A percentile compares a stretch with the other conserved stretches of the same genome.
Evolutionary conservation across 1,284 basidiomycete species (phyloP).

Genomic region (Moniliophthora roreri): DNA sequence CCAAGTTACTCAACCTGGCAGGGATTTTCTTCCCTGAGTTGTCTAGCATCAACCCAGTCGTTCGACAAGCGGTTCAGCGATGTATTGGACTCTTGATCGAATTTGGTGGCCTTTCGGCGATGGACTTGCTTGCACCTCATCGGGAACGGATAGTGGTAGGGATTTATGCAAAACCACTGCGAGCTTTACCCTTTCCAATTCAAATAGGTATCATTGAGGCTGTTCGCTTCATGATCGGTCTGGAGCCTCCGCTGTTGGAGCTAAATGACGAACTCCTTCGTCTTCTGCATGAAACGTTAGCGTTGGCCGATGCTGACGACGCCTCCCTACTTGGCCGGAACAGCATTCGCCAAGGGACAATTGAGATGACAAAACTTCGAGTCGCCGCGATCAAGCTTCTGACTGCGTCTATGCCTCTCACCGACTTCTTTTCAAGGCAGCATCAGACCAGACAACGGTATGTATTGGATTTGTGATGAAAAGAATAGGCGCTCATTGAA

Average conservation of each 20-base stretch:
- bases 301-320: conserved; percentile 95
- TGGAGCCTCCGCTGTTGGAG: conserved; percentile 85
- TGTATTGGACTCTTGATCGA: conserved; percentile 84
- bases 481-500: background rate
- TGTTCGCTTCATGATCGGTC: conserved; percentile 87
- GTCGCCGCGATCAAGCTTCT: conserved; percentile 94
- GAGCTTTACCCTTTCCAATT: conserved; percentile 92
- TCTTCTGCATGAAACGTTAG: conserved; percentile 91
- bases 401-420: conserved; percentile 92
- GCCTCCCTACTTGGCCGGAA: conserved; percentile 74
- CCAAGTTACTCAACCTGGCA: conserved; percentile 64
- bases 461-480: conserved; percentile 16
- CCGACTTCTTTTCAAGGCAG: conserved; percentile 88
- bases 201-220: conserved; percentile 99
- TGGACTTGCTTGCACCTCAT: conserved; percentile 83
- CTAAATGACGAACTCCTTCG: conserved; percentile 92
- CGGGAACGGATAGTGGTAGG: conserved; percentile 86
- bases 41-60: conserved; percentile 83
- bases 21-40: conserved; percentile 91
- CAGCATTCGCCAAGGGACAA: conserved; percentile 75
- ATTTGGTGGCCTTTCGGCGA: conserved; percentile 70
- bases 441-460: conserved; percentile 85
- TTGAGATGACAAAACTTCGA: conserved; percentile 90
- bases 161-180: conserved; percentile 96
- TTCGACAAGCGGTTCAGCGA: conserved; percentile 83